phyloP scores from a whole-genome alignment of 2,329 filamentous ascomycete genomes.

The Domatiomyces globalis region DNA sequence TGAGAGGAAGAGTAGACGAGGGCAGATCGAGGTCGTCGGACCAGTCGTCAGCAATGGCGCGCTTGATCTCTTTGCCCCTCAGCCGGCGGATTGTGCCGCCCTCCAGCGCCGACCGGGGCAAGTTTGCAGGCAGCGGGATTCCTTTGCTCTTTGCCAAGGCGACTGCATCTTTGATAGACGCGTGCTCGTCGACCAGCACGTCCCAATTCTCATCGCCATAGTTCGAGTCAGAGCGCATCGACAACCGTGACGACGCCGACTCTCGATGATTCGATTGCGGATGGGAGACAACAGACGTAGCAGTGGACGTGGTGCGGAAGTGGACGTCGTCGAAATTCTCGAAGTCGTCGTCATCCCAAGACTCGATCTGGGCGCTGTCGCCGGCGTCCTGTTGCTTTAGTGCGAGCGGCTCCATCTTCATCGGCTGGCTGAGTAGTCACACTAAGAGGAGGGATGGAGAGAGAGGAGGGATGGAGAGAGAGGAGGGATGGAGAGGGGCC shows the following conservation, averaged over 20 bases:
- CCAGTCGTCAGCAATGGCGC: conserved; percentile 66
- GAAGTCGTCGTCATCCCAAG: conserved; percentile 38
- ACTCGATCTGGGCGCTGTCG: conserved; percentile 29
- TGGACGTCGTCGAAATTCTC: conserved; percentile 34
- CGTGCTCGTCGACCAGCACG: conserved; percentile 72
- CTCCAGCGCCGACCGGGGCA: conserved; percentile 76
- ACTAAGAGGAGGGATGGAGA: background rate
- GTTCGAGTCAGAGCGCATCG: conserved; percentile 66
- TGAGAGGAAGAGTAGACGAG: conserved; percentile 41
- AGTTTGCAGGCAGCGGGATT: conserved; percentile 75
- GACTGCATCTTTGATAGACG: conserved; percentile 72
- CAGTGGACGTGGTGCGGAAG: conserved; percentile 31
- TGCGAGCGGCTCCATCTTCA: conserved; percentile 27
- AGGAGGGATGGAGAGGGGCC: background rate
- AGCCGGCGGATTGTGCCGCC: conserved; percentile 88
- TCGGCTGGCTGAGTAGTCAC: background rate
- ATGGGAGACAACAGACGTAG: conserved; percentile 32
- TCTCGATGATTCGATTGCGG: conserved; percentile 43
- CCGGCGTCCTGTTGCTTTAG: conserved; percentile 23
- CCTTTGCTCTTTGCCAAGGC: conserved; percentile 75
- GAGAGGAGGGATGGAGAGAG: too few species aligned
- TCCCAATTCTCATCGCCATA: conserved; percentile 73
- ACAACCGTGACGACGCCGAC: conserved; percentile 67
- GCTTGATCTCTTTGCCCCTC: conserved; percentile 58
- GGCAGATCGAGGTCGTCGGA: conserved; percentile 63